These are phyloP conservation scores for Backusella westeae DNA, from an alignment of 192 early-diverging fungal species.

Conservation along the genomic window DNA sequence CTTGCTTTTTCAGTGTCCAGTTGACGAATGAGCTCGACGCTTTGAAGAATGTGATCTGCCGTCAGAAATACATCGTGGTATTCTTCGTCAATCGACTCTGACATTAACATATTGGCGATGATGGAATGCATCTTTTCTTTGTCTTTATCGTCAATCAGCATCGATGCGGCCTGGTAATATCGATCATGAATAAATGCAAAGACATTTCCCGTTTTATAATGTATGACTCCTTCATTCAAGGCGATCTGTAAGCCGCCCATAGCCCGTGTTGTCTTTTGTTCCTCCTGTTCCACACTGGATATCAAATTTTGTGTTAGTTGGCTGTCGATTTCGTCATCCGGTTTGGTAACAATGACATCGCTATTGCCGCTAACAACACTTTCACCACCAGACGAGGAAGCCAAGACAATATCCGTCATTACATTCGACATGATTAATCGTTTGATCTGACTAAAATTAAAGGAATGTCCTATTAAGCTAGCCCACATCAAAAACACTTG, in stretches of 20 bases:
- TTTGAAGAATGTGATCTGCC: conserved; percentile 23
- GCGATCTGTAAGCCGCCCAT: conserved; percentile 16
- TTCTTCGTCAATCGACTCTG: not conserved
- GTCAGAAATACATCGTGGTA: conserved; percentile 18
- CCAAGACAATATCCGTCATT: not conserved
- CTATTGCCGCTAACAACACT: not conserved
- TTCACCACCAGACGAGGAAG: not conserved
- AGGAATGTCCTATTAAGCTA: conserved; percentile 17
- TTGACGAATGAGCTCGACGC: not conserved
- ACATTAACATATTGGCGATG: conserved; percentile 15
- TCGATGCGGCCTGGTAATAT: conserved; percentile 19
- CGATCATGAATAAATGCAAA: conserved; percentile 28
- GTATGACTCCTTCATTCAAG: conserved; percentile 14
- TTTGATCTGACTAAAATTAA: conserved; percentile 18
- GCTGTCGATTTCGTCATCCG: not conserved
- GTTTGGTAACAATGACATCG: not conserved
- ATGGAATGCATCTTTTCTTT: conserved; percentile 16
- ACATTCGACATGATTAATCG: conserved; percentile 19
- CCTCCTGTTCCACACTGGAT: not conserved
- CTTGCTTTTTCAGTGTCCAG: not conserved
- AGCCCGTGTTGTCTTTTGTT: not conserved
- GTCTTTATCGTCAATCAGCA: conserved; percentile 1
- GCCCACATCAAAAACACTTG: conserved; percentile 31
- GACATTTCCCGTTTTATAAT: not conserved
- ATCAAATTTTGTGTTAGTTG: not conserved